Evolutionary conservation across 2,329 filamentous ascomycete genomes (phyloP), one percentile per base, ranked within the genome.

Genomic region (Phoma herbarum): DNA sequence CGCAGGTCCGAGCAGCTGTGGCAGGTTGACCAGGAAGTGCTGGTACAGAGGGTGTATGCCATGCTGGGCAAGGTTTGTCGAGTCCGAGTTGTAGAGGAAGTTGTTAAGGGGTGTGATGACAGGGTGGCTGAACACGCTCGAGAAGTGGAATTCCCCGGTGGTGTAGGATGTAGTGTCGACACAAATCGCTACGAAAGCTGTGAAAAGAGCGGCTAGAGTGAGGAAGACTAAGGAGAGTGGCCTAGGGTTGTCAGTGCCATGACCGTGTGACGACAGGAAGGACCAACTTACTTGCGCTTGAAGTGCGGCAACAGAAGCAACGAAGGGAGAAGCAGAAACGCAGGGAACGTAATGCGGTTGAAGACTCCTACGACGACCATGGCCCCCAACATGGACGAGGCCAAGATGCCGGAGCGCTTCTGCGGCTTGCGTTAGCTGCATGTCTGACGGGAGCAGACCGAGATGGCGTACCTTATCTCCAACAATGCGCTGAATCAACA

Each of bases 311-410:
- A 82, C 72, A 99, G 83, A 73, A 88, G 89, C 74, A 96, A 80
- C 33, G 90, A 89, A 52, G 95, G 94, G 74, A 97, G 87, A 58
- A 96, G 60, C 61, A 99, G 80, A 76, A 96, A 99, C 14, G 93
- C 94, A 44, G 94, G 94, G 77, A 98, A 98, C 10, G 95, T 99
- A 71, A 98, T 97, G 65, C 95, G 88, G 79, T 98, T 99, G 79
- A 99, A 99, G 58, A 94, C 81, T 48, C 95, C 95, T 71, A 95
- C 90, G 14, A 97, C 89, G 51, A 86, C 84, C 53, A 97, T 86
- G 61, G 93, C 87, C 28, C 92, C 92, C 39, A 99, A 86, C 41
- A 95, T 83, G 39, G 87, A 85, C 57, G 90, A 93, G 20, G 93
- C 88, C 67, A 92, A 81, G 56, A 92, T 82, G 46, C 92, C 91